phyloP scores from a whole-genome alignment of 139 green algal genomes.

The Zygnema cylindricum region DNA sequence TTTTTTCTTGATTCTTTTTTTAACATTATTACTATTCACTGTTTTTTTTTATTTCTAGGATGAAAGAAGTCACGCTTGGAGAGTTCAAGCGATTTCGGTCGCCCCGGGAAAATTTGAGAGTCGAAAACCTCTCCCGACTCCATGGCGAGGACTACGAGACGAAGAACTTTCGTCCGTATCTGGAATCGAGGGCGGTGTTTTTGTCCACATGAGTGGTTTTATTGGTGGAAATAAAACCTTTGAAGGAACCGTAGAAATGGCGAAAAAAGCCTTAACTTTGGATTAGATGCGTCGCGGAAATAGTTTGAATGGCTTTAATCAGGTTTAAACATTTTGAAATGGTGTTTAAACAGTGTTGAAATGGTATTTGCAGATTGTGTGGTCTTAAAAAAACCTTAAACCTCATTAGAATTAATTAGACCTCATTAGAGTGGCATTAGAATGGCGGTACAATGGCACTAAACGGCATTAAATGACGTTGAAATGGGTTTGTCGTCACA shows the following conservation, averaged over 20 bases:
- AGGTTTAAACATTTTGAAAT: too few species aligned
- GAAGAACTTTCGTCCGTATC: slow-evolving; percentile 74
- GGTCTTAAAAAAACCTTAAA: neutral
- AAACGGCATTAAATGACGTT: too few species aligned
- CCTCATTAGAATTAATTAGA: neutral
- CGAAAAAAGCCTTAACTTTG: slow-evolving; percentile 31
- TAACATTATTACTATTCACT: neutral
- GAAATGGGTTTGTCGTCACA: too few species aligned
- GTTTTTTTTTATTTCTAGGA: slow-evolving; percentile 54
- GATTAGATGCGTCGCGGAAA: neutral
- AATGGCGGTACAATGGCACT: too few species aligned
- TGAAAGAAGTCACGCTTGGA: slow-evolving; percentile 54
- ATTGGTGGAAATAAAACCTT: slow-evolving; percentile 88
- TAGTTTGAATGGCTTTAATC: neutral
- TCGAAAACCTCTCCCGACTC: slow-evolving; percentile 79
- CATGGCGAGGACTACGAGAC: slow-evolving; percentile 90
- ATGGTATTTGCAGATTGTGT: neutral
- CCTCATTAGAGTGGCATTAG: too few species aligned
- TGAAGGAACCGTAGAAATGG: slow-evolving; percentile 81
- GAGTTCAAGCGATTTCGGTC: slow-evolving; percentile 78
- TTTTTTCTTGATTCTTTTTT: slow-evolving; percentile 1
- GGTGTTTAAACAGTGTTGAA: neutral
- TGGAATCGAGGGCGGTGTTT: slow-evolving; percentile 84
- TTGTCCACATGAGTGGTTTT: slow-evolving; percentile 91
- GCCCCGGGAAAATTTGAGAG: slow-evolving; percentile 82